phyloP scores from a whole-genome alignment of 1,139 yeast genomes.

The Pichia sorboxylosa region DNA sequence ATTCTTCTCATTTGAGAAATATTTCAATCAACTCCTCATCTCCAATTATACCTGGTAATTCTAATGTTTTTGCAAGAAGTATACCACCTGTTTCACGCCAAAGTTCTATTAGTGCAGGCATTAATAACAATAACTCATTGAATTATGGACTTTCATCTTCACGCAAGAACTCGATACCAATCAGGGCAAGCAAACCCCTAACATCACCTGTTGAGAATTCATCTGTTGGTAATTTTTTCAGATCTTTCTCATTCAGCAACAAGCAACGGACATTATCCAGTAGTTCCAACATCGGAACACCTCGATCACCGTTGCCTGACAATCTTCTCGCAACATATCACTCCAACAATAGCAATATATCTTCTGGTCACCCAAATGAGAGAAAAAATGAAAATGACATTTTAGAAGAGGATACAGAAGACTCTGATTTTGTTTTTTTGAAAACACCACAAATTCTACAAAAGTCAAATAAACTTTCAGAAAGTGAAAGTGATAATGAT shows the following conservation, averaged over 20 bases:
- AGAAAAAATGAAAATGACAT: too few species aligned
- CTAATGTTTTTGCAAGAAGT: too few species aligned
- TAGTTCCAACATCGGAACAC: too few species aligned
- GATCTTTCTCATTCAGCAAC: conserved; percentile 23
- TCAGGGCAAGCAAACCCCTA: conserved; percentile 24
- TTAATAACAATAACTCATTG: background rate
- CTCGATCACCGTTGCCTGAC: too few species aligned
- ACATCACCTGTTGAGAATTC: conserved; percentile 25
- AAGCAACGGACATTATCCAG: conserved; percentile 15
- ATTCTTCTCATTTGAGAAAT: too few species aligned
- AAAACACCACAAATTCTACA: too few species aligned
- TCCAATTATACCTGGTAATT: background rate
- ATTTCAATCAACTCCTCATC: background rate
- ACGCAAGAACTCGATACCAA: conserved; percentile 18
- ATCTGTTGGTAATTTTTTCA: conserved; percentile 23
- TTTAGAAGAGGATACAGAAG: too few species aligned
- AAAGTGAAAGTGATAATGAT: conserved; percentile 11
- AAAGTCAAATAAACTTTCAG: background rate
- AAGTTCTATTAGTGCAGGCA: conserved; percentile 4
- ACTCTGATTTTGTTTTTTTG: too few species aligned
- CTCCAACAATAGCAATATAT: too few species aligned
- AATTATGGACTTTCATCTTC: too few species aligned
- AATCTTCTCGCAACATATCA: too few species aligned
- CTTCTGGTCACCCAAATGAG: too few species aligned
- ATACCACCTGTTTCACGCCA: background rate